Evolutionary conservation across 2,329 filamentous ascomycete species (phyloP), one percentile per base, ranked within the genome.

Genomic region (Ambrosiella xylebori): DNA sequence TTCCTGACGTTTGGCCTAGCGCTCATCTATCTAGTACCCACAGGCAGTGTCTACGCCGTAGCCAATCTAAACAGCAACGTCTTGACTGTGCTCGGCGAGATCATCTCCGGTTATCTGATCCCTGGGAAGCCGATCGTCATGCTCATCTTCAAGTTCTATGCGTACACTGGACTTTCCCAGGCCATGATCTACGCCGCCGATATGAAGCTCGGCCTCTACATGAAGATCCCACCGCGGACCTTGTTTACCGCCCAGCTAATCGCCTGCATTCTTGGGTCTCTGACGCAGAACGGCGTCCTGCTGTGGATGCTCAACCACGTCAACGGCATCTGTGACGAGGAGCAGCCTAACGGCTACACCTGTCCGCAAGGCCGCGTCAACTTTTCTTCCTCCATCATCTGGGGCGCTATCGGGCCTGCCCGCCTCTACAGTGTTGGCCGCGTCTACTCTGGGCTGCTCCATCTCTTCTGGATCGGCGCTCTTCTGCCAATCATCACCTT

Each of bases 331-430:
- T 84, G 80, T 67, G 71, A 69, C 1, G 57, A 64, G 0, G 51
- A 71, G 0, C 76, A 80, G 62, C 38, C 65, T 1, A 73, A 75
- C 63, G 73, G 75, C 53, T 76, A 80, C 63, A 77, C 69, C 19
- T 82, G 79, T 63, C 79, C 79, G 7, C 72, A 73, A 40, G 76
- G 75, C n/a, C 73, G 73, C 27, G 77, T 79, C 0, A 82, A 81
- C 65, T 82, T 78, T 68, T 79, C 77, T 17, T 75, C 75, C 15
- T 78, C 76, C 17, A 72, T 81, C 3, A 75, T 81, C 59, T 81
- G 79, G 80, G 80, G 80, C 57, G 71, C 79, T n/a, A 79, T 84
- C 57, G 80, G 69, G 0, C 69, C 68, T 1, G 62, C 58, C 36
- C 62, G 64, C 51, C 65, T 70, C 38, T 69, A 69, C 58, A 67